phyloP scores from a whole-genome alignment of 768 basidiomycete species.

The Boletus bicolor region DNA sequence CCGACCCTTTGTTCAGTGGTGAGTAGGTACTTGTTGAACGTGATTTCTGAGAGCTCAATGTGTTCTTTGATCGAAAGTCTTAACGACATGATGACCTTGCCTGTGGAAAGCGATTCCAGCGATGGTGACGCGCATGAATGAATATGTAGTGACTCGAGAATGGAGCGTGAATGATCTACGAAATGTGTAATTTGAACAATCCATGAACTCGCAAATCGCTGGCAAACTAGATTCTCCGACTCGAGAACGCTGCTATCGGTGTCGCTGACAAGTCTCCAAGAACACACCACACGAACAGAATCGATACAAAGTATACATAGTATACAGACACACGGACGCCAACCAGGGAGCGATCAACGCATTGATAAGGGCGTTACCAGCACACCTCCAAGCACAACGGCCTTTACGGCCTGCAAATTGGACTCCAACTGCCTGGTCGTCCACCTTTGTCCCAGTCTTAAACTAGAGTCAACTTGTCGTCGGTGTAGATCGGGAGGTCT shows the following conservation, averaged over 20 bases:
- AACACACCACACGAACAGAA: neutral
- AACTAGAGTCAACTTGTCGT: conserved; percentile 29
- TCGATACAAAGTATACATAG: neutral
- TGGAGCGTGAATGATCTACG: conserved; percentile 5
- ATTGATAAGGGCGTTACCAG: conserved; percentile 7
- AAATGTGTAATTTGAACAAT: neutral
- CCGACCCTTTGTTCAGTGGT: conserved; percentile 81
- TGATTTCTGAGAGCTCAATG: neutral
- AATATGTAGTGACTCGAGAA: neutral
- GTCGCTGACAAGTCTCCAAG: neutral
- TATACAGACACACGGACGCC: neutral
- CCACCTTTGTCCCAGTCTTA: neutral
- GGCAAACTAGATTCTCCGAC: neutral
- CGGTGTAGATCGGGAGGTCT: conserved; percentile 42
- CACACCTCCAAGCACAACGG: neutral
- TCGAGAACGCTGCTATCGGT: too few relatives aligned
- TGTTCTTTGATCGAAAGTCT: conserved; percentile 39
- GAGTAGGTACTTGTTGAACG: conserved; percentile 18
- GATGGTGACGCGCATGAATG: conserved; percentile 9
- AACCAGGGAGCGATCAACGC: conserved; percentile 19
- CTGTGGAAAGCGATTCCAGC: conserved; percentile 25
- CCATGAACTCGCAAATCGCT: neutral
- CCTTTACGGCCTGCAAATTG: neutral
- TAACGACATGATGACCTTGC: conserved; percentile 69
- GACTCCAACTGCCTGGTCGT: conserved; percentile 4